Base-by-base conservation (phyloP, 2,329 filamentous ascomycete species). In the Paecilomyces dactylethromorphus region DNA sequence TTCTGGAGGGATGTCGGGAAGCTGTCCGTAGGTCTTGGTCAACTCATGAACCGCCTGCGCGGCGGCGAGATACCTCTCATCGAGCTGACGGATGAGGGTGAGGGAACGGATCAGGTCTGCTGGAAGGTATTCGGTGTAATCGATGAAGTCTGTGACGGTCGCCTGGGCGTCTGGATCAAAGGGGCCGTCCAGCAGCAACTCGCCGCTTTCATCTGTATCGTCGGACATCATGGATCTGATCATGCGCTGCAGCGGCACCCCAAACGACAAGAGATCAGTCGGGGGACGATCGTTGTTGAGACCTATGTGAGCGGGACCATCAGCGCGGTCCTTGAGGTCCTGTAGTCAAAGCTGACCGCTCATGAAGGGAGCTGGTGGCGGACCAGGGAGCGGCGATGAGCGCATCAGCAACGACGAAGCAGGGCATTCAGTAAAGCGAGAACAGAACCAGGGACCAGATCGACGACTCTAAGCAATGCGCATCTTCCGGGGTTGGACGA, bases 71-170 rank as follows among this genome's bases (percentile, higher is more conserved):
- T 79, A 79, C 50, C 73, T 74, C 60, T 79, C 72, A 59, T 79
- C 78, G 56, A 80, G 71, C 59, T 75, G 75, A 62, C 79, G 78
- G 66, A 88, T 86, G 59, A 88, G 77, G 56, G 82, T 84, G 57
- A 88, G 74, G 62, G 85, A 87, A 66, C 85, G 84, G 59, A 82
- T 79, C 24, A 88, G 76, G 69, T 87, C 85, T 10, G 85, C 84
- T 33, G 85, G 85, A 59, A 87, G 85, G 77, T 86, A 87, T 73
- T 88, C 85, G 62, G 85, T 88, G 73, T 87, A 88, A 71, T 87
- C 84, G 59, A 87, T 82, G 71, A 85, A 88, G 71, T 88, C 85
- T 63, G 84, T 86, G 53, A 88, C 82, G 26, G 85, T 87, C 33
- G 84, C 83, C 68, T 87, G 84, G 58, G 84, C 83, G 67, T 88